Evolutionary conservation across 345 rosid genomes (phyloP).

Genomic region (Iberis pinnata): DNA sequence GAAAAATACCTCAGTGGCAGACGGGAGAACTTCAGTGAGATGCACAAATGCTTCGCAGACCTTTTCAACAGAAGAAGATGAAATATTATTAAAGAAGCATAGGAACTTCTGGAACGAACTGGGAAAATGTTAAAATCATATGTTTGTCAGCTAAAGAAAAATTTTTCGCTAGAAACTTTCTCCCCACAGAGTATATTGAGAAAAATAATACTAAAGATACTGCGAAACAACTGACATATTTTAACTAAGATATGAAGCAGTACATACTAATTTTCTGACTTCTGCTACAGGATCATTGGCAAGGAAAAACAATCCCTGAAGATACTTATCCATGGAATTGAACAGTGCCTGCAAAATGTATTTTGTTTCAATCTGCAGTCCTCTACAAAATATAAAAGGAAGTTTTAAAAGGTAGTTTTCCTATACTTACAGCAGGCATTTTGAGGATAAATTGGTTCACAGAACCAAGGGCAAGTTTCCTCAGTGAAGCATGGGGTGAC

Average conservation of each 20-base stretch:
- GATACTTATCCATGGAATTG: conserved; percentile 59
- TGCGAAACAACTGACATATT: conserved; percentile 7
- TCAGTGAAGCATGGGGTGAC: conserved; percentile 74
- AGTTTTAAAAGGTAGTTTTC: too few species aligned
- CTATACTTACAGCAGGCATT: conserved; percentile 90
- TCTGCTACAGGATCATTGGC: conserved; percentile 74
- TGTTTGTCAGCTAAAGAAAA: conserved; percentile 6
- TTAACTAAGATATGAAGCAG: conserved; percentile 3
- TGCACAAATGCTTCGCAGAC: conserved; percentile 94
- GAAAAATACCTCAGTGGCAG: conserved; percentile 62
- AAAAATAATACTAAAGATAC: conserved; percentile 1
- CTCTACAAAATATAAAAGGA: conserved; percentile 10
- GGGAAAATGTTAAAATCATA: conserved; percentile 1
- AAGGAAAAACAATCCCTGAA: conserved; percentile 83
- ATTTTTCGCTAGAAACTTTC: background rate
- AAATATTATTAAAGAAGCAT: conserved; percentile 9
- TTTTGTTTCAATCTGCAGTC: background rate
- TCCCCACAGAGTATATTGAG: background rate
- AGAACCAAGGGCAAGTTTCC: conserved; percentile 79
- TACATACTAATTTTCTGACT: conserved; percentile 66
- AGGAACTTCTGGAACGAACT: background rate
- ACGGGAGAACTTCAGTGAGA: conserved; percentile 68
- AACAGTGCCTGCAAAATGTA: conserved; percentile 57
- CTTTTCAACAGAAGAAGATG: conserved; percentile 33
- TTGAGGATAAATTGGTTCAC: conserved; percentile 78